Evolutionary conservation across 345 rosid genomes (phyloP), one percentile per base, ranked within the genome.

Genomic region (Sonneratia alba): DNA sequence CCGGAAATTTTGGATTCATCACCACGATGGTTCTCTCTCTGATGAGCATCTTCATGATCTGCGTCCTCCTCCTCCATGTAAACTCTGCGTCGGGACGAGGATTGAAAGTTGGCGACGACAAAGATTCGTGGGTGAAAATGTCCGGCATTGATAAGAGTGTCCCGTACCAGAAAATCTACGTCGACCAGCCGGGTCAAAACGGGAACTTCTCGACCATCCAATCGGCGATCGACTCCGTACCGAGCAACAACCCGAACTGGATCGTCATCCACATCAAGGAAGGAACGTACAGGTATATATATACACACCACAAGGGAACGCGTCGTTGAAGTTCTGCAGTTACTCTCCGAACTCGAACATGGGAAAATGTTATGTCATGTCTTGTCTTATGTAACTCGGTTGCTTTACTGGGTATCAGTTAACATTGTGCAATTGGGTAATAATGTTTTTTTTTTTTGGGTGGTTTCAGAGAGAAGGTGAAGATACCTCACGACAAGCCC

Each of bases 401-500:
- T 14, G 1, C 22, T 51, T 2, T 11, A 37, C 38, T 19, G 22
- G 21, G 27, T 47, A 1, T 43, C 15, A n/a, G 24, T 19, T 22
- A 6, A 2, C 36, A 21, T 19, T 68, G n/a, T 21, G 18, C 37
- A 27, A 32, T 34, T n/a, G 0, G 36, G 7, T 21, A 27, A 27
- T 27, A 27, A 27, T 27, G 32, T 27, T 27, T 27, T 27, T 27
- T 27, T 27, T 4, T 42, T 42, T 9, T 49, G 3, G 47, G 14
- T 7, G 32, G 15, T 36, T 3, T 37, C 1, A 93, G 96, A 70
- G 98, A 94, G 85, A 88, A 88, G 81, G 79, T 94, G 82, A 78
- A 24, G 45, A 91, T 94, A 59, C 89, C 95, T 1, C 36, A 9
- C 21, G 86, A 91, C 3, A 94, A 90, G 73, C 95, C 93, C 12